Evolutionary conservation across 2,329 filamentous ascomycete species (phyloP).

Genomic region (Aspergillus texensis): DNA sequence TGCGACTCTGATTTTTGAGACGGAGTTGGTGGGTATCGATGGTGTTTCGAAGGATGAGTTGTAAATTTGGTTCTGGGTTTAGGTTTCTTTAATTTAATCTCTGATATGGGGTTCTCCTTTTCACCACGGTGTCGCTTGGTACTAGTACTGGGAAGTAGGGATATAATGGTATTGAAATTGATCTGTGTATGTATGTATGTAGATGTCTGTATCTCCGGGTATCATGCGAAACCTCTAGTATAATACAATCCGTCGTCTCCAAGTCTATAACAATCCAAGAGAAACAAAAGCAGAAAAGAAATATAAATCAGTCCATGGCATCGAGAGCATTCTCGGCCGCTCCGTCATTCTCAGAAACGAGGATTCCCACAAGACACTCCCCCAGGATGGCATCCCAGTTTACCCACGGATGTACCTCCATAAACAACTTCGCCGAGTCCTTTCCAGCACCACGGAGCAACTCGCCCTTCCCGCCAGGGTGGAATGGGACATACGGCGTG

Average conservation of each 20-base stretch:
- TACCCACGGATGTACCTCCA: conserved; percentile 68
- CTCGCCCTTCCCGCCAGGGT: conserved; percentile 75
- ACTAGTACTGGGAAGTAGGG: not conserved
- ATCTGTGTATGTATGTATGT: conserved; percentile 4
- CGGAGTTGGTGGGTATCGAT: conserved; percentile 80
- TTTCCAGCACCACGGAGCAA: conserved; percentile 66
- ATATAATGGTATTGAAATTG: not conserved
- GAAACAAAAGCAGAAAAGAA: not conserved
- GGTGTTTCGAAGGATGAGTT: conserved; percentile 63
- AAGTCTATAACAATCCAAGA: not conserved
- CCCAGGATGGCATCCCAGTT: conserved; percentile 69
- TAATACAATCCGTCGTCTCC: not conserved
- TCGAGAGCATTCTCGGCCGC: conserved; percentile 49
- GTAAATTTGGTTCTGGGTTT: conserved; percentile 22
- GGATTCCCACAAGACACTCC: conserved; percentile 63
- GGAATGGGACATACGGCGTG: conserved; percentile 83
- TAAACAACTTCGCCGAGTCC: conserved; percentile 65
- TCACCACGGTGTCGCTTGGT: not conserved
- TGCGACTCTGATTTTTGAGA: conserved; percentile 87
- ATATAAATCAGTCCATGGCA: conserved; percentile 59
- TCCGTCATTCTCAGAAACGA: conserved; percentile 58
- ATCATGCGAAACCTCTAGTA: conserved; percentile 8
- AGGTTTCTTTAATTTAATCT: not conserved
- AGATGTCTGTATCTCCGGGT: conserved; percentile 5
- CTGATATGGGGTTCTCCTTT: not conserved